Base-by-base conservation (phyloP, 768 basidiomycete species). In the Wakefieldia striispora region DNA sequence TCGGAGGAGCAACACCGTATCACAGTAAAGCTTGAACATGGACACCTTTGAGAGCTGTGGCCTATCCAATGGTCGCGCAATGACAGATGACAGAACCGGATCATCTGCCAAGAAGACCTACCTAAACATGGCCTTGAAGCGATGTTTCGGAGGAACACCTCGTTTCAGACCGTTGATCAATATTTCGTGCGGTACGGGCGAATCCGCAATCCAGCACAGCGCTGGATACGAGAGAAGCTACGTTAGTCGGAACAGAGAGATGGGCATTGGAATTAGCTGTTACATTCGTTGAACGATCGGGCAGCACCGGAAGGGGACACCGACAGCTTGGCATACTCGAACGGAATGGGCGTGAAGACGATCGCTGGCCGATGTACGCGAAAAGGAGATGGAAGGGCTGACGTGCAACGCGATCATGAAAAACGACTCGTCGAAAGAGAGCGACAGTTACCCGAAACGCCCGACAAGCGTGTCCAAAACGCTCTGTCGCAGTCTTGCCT, bases 131-230 rank as follows among this genome's bases (percentile, higher is more conserved):
- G 76, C 68, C 27, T 76, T 76, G 53, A 79, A 72, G 21, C 86
- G 75, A 58, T 88, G 80, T 61, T 88, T 91, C 0, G 84, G 79
- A 11, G 87, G 72, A 2, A 88, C 81, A 2, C 91, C 91, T 39
- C 91, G 82, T 58, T 79, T 84, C n/a, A 84, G 70, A 3, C 91
- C 91, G 53, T 88, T 89, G 55, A 88, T 88, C 40, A 92, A 60
- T 19, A 90, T 75, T 61, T 95, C 88, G 24, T 69, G 63, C 6
- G 70, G 51, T n/a, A 58, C 54, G 2, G 59, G 46, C 0, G 75
- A 71, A 41, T 81, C 81, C 13, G 82, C 77, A 3, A 81, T 69
- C 84, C 84, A 94, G 47, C 80, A 88, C 10, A 92, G 65, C 0
- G 88, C 90, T 91, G 61, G 37, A 29, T 6, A 5, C 24, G 44